These are phyloP conservation scores for Paraleonurus japonicus DNA, from an alignment of 257 asterid species.

Conservation along the genomic window DNA sequence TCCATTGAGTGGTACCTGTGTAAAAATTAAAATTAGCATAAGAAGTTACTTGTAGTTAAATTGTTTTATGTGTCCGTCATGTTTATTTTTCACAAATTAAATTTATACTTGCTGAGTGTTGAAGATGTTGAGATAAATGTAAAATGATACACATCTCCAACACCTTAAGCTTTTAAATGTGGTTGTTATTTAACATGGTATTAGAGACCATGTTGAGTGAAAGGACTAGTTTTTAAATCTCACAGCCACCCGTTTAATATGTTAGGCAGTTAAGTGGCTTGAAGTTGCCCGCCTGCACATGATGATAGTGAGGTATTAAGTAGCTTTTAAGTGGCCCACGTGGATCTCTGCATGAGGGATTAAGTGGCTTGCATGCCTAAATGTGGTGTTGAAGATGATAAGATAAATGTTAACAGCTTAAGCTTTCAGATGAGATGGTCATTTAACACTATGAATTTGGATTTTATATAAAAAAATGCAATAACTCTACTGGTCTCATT, in stretches of 20 bases:
- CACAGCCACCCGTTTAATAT: background rate
- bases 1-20: background rate
- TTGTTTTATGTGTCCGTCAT: background rate
- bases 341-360: background rate
- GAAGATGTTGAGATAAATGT: background rate
- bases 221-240: background rate
- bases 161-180: background rate
- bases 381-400: background rate
- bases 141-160: background rate
- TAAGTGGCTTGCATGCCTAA: background rate
- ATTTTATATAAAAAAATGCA: background rate
- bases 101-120: constrained; percentile 16
- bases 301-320: background rate
- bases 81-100: background rate
- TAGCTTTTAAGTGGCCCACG: background rate
- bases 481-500: constrained; percentile 8
- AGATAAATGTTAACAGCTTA: background rate
- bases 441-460: constrained; percentile 5
- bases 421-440: background rate
- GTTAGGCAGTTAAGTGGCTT: background rate
- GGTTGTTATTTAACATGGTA: background rate
- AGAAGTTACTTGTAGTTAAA: constrained; percentile 13
- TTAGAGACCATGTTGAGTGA: background rate
- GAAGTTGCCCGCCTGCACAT: background rate
- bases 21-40: background rate